phyloP scores from a whole-genome alignment of 208 protist species.

The Herpetomonas samuelpessoai region DNA sequence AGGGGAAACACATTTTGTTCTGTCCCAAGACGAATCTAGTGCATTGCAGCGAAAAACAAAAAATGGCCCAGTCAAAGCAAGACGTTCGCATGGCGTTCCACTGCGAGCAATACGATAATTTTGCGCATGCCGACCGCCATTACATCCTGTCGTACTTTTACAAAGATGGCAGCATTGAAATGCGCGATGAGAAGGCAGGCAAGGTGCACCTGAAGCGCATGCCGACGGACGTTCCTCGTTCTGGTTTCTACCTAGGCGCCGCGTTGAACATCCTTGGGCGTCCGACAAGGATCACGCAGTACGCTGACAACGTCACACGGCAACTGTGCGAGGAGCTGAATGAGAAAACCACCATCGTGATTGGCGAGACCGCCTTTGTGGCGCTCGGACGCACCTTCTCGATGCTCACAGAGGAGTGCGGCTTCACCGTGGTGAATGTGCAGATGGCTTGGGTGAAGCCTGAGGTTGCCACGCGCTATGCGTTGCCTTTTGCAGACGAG shows the following conservation, averaged over 20 bases:
- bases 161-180: conserved; percentile 70
- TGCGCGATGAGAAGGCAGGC: conserved; percentile 54
- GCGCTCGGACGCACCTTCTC: conserved; percentile 63
- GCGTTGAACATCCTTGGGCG: conserved; percentile 66
- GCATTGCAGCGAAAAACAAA: too few species aligned
- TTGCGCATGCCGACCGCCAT: conserved; percentile 39
- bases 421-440: conserved; percentile 54
- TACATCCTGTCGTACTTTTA: conserved; percentile 76
- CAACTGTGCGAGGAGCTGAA: conserved; percentile 67
- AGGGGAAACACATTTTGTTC: too few species aligned
- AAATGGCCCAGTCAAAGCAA: conserved; percentile 71
- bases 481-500: conserved; percentile 26
- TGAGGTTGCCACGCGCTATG: conserved; percentile 25
- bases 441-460: conserved; percentile 66
- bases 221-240: conserved; percentile 30
- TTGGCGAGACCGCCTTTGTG: conserved; percentile 52
- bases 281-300: conserved; percentile 53
- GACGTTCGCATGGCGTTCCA: conserved; percentile 79
- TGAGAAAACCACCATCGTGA: conserved; percentile 60
- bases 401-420: conserved; percentile 79
- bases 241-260: conserved; percentile 56
- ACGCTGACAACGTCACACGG: conserved; percentile 78
- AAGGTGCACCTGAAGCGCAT: conserved; percentile 67
- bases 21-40: too few species aligned
- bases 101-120: conserved; percentile 66